These are phyloP conservation scores for Fraxinus sp. DNA, from an alignment of 305 asterid species.

Conservation along the genomic window DNA sequence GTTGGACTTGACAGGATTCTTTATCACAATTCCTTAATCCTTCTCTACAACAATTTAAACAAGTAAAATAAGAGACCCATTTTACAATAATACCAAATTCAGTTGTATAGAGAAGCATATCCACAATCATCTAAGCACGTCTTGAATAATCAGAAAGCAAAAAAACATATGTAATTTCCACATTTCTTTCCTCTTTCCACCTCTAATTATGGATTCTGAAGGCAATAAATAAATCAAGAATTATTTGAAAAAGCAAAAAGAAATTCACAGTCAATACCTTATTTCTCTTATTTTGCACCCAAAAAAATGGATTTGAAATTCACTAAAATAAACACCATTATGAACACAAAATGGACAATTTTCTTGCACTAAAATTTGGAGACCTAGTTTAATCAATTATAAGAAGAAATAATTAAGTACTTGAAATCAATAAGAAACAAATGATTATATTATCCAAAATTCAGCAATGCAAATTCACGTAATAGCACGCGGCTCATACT, in stretches of 20 bases:
- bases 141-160: background rate
- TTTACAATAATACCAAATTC: background rate
- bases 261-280: background rate
- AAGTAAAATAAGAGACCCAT: background rate
- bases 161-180: background rate
- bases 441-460: background rate
- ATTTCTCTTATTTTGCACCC: background rate
- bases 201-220: background rate
- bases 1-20: slow-evolving; percentile 40
- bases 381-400: background rate
- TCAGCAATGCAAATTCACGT: background rate
- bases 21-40: background rate
- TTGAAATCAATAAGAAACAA: background rate
- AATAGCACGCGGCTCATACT: background rate
- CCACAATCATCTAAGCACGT: background rate
- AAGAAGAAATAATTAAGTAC: background rate
- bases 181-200: background rate
- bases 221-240: background rate
- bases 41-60: background rate
- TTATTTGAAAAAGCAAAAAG: background rate
- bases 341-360: background rate
- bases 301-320: background rate
- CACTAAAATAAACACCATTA: background rate
- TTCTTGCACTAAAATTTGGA: background rate
- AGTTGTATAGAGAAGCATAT: background rate